Conservation (phyloP, 2,329 filamentous ascomycete species). For the Waltergamsia citrina region DNA sequence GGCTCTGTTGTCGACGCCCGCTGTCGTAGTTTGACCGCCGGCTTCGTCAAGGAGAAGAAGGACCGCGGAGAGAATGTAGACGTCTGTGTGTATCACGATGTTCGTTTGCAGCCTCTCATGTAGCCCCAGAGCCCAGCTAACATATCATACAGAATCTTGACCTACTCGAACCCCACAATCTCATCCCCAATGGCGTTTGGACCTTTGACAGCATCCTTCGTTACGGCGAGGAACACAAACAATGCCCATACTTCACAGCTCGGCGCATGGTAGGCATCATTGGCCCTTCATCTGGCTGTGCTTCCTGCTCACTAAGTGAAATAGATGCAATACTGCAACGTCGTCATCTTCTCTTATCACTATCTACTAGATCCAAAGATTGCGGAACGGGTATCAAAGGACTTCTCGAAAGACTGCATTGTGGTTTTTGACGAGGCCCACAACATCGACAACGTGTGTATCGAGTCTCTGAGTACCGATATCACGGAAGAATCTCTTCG, state of each 20-base stretch:
- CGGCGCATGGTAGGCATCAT: slow-evolving; percentile 66
- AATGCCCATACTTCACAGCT: slow-evolving; percentile 95
- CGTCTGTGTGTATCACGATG: slow-evolving; percentile 90
- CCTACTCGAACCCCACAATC: slow-evolving; percentile 85
- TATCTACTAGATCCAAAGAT: slow-evolving; percentile 98
- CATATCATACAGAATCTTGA: slow-evolving; percentile 63
- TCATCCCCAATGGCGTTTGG: slow-evolving; percentile 92
- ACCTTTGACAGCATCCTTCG: slow-evolving; percentile 81
- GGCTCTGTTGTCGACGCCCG: slow-evolving; percentile 90
- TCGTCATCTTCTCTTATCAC: slow-evolving; percentile 99
- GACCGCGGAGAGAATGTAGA: slow-evolving; percentile 91
- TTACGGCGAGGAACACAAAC: slow-evolving; percentile 92
- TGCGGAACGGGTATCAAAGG: slow-evolving; percentile 86
- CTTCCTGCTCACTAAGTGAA: slow-evolving; percentile 4
- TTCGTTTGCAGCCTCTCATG: slow-evolving; percentile 27
- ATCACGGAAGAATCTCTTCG: slow-evolving; percentile 90
- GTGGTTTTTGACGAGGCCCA: slow-evolving; percentile 98
- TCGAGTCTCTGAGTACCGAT: slow-evolving; percentile 93
- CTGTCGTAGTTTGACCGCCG: slow-evolving; percentile 89
- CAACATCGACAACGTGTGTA: slow-evolving; percentile 99
- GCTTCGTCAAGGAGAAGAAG: slow-evolving; percentile 97
- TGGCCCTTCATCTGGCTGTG: too few relatives aligned
- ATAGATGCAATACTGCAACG: slow-evolving; percentile 96
- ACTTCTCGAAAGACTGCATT: slow-evolving; percentile 96
- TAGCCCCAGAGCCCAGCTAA: slow-evolving; percentile 8